These are phyloP conservation scores for Fusarium nisikadoi DNA, from an alignment of 2,329 filamentous ascomycete genomes.

Conservation along the genomic window DNA sequence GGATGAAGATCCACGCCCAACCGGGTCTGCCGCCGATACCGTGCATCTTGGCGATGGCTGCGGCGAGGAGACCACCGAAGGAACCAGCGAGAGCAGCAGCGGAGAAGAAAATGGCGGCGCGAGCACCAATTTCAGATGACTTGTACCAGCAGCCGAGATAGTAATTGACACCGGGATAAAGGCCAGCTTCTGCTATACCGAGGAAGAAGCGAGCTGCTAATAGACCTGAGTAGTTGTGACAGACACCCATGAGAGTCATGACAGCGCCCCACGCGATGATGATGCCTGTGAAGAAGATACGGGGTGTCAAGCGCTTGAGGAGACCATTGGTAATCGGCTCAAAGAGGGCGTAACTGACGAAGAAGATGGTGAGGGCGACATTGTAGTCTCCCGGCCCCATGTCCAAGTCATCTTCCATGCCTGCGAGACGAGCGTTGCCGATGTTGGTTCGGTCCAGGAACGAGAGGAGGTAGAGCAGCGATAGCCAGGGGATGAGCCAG, in stretches of 20 bases:
- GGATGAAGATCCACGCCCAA: conserved; percentile 72
- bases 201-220: conserved; percentile 65
- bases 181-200: conserved; percentile 73
- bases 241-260: conserved; percentile 62
- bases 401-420: conserved; percentile 30
- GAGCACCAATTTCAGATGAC: conserved; percentile 77
- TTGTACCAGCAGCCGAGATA: conserved; percentile 85
- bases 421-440: conserved; percentile 61
- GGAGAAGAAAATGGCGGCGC: conserved; percentile 80
- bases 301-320: conserved; percentile 71
- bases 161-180: conserved; percentile 73
- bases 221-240: conserved; percentile 56
- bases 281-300: conserved; percentile 70
- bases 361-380: conserved; percentile 69
- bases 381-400: conserved; percentile 64
- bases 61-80: conserved; percentile 76
- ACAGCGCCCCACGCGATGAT: conserved; percentile 66
- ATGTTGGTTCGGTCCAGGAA: conserved; percentile 55
- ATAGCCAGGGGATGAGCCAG: conserved; percentile 67
- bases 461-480: conserved; percentile 65
- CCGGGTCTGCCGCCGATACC: conserved; percentile 63
- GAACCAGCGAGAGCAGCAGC: conserved; percentile 80
- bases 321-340: conserved; percentile 73
- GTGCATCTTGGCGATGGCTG: conserved; percentile 74
- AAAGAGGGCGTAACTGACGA: conserved; percentile 74